Evolutionary conservation across 2,329 filamentous ascomycete species (phyloP), one percentile per base, ranked within the genome.

Genomic region (Exserohilum turcica): DNA sequence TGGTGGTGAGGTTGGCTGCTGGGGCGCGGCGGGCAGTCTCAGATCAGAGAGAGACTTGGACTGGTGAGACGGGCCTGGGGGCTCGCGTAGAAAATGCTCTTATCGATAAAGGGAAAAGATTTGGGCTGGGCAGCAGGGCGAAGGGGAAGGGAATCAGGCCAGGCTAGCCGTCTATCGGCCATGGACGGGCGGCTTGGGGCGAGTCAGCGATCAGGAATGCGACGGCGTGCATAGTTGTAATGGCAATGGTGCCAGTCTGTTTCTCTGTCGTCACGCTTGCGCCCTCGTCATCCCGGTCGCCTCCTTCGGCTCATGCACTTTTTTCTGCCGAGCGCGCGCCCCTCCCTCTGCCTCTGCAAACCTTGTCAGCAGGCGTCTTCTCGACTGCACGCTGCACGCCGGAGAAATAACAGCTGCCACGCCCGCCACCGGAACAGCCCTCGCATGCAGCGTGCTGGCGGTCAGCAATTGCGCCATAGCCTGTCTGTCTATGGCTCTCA

Each of bases 231-330:
- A n/a, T n/a, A n/a, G n/a, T 73, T 8, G n/a, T 28, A 31, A 32
- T 16, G 67, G 62, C 71, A 57, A 64, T 63, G 57, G 52, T 57
- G 40, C 19, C 49, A 27, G 33, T 15, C 39, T 18, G n/a, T 36
- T n/a, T 7, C 16, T 39, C 9, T 48, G 59, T 57, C 54, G 58
- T 56, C 57, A 47, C 48, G 43, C 47, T 53, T 9, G 52, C 43
- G 52, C 55, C 57, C 57, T 68, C 66, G 60, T 63, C 68, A n/a
- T 71, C 69, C 63, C 66, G 58, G n/a, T n/a, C n/a, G n/a, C n/a
- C 49, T 49, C 35, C 50, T 24, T 40, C 57, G 29, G 48, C 54
- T 40, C 31, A 36, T 38, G 40, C 42, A 45, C 42, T 51, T 54
- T 54, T 49, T 53, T 28, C 42, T 45, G 45, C 43, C 47, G 38